phyloP scores from a whole-genome alignment of 176 grass and related monocot species.

The Triticum aestivum region DNA sequence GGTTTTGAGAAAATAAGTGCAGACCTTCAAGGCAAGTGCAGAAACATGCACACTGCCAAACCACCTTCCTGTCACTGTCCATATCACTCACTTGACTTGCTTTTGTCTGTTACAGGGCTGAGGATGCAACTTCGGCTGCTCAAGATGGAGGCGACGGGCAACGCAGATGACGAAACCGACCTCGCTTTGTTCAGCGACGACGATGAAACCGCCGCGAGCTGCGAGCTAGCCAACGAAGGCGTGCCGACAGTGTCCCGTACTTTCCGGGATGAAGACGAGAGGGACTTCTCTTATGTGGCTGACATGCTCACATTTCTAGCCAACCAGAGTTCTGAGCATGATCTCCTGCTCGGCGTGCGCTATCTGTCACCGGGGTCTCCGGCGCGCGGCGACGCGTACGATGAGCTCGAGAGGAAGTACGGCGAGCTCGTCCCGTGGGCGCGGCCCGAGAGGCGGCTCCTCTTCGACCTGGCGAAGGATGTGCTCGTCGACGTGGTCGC shows the following conservation, averaged over 20 bases:
- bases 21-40: slow-evolving; percentile 72
- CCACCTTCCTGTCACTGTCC: background rate
- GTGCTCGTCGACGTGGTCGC: slow-evolving; percentile 23
- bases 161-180: slow-evolving; percentile 33
- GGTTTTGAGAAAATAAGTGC: slow-evolving; percentile 82
- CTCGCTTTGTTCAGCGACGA: slow-evolving; percentile 39
- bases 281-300: slow-evolving; percentile 60
- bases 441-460: slow-evolving; percentile 53
- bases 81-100: background rate
- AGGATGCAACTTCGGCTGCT: slow-evolving; percentile 80
- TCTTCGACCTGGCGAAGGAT: slow-evolving; percentile 60
- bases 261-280: slow-evolving; percentile 53
- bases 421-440: slow-evolving; percentile 38
- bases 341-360: slow-evolving; percentile 16
- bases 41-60: background rate
- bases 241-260: slow-evolving; percentile 2
- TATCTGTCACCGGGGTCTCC: slow-evolving; percentile 29
- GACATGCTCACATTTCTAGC: slow-evolving; percentile 47
- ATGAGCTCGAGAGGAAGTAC: slow-evolving; percentile 62
- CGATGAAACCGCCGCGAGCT: slow-evolving; percentile 29
- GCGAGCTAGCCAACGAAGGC: background rate
- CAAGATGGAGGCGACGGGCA: slow-evolving; percentile 48
- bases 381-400: slow-evolving; percentile 27
- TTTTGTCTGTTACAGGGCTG: slow-evolving; percentile 49
- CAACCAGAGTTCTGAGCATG: slow-evolving; percentile 31